Base-by-base conservation (phyloP, 352 stramenopile genomes). In the Globisporangium solare region DNA sequence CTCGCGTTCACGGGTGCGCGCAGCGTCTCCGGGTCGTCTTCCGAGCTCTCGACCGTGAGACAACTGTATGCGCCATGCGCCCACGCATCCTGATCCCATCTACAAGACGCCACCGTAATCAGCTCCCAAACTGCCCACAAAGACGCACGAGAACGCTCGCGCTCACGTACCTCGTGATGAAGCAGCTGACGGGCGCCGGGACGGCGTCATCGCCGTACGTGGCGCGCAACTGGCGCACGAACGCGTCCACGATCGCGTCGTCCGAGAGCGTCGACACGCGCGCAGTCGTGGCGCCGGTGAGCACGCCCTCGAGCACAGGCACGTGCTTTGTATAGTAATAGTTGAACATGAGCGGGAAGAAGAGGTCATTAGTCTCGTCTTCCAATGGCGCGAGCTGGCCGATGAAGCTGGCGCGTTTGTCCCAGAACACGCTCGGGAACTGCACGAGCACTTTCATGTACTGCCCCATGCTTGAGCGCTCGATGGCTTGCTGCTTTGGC, bases 361-460 rank as follows among this genome's bases (percentile, higher is more conserved):
- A 67, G 15, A 64, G 20, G 14, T 3, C 39, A 15, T 43, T 68
- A 47, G 20, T 20, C 47, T 17, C 24, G 47, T 20, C 50, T 24
- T 50, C 53, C 17, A 31, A 55, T 13, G 57, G 40, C 7, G 39
- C 56, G 46, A 83, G 53, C 27, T 85, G 71, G 0, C 62, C 68
- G 17, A 84, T 72, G 37, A 88, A 83, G 2, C 67, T 68, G 5
- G 66, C 63, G 21, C 79, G 47, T 14, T 72, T 41, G 2, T 73
- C 67, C 81, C 81, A 92, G 47, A 92, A 92, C 0, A 80, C 67
- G 15, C 66, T 47, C 0, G 73, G 75, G 54, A 89, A 92, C 46
- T 85, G 66, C 37, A 92, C 61, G 4, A 88, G 54, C n/a, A 92
- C 66, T 61, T 88, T 89, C 74, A 89, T 88, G 56, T 88, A 88